phyloP scores from a whole-genome alignment of 2,329 filamentous ascomycete species.

The Lasiodiplodia hormozganensis region DNA sequence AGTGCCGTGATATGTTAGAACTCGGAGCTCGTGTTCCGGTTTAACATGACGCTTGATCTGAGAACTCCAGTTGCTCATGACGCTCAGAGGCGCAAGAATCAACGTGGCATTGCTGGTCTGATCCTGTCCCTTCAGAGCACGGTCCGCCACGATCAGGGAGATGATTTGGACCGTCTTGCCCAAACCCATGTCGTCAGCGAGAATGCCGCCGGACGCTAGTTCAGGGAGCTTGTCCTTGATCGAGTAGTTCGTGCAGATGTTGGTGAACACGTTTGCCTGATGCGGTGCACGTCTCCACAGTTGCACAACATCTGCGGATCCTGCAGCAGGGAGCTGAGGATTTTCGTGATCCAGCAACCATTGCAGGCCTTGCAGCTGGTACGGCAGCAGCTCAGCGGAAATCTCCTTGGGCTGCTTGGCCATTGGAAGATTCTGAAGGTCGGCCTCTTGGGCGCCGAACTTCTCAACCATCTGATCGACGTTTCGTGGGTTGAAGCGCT shows the following conservation, averaged over 20 bases:
- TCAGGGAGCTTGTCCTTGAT: slow-evolving; percentile 61
- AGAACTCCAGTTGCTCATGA: slow-evolving; percentile 84
- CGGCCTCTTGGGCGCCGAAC: slow-evolving; percentile 73
- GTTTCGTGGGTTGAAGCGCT: slow-evolving; percentile 71
- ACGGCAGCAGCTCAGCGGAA: slow-evolving; percentile 73
- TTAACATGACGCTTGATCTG: slow-evolving; percentile 78
- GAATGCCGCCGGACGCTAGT: slow-evolving; percentile 70
- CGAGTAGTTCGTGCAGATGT: slow-evolving; percentile 75
- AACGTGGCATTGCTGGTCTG: slow-evolving; percentile 74
- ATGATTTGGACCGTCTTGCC: slow-evolving; percentile 86
- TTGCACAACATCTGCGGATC: slow-evolving; percentile 71
- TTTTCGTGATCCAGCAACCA: slow-evolving; percentile 83
- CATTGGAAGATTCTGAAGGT: slow-evolving; percentile 64
- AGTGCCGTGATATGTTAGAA: slow-evolving; percentile 72
- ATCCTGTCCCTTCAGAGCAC: slow-evolving; percentile 55
- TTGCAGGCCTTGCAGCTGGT: slow-evolving; percentile 77
- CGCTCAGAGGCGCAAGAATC: slow-evolving; percentile 79
- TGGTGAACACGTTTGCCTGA: slow-evolving; percentile 61
- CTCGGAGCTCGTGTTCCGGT: slow-evolving; percentile 61
- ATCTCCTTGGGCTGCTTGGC: slow-evolving; percentile 72
- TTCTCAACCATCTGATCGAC: slow-evolving; percentile 71
- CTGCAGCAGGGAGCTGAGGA: slow-evolving; percentile 66
- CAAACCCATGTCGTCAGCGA: slow-evolving; percentile 80
- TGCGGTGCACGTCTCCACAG: slow-evolving; percentile 70
- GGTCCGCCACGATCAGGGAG: slow-evolving; percentile 74